These are phyloP conservation scores for Eucalyptus paniculata DNA, from an alignment of 345 rosid species.

Conservation along the genomic window DNA sequence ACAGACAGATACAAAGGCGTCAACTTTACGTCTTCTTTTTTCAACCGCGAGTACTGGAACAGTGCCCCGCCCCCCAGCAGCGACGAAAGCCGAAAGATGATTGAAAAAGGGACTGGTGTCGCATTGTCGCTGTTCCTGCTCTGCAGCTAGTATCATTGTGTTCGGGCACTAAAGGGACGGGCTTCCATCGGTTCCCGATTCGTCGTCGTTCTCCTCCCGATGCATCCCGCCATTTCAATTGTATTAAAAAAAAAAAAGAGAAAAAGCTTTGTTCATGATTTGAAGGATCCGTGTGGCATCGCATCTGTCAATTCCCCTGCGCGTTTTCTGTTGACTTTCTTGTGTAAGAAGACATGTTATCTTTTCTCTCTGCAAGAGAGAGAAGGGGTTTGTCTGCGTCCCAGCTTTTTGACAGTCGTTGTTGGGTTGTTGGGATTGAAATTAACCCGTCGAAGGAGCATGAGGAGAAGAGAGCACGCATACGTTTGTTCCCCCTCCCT, in stretches of 20 bases:
- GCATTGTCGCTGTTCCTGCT: not conserved
- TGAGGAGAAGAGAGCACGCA: not conserved
- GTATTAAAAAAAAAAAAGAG: no score
- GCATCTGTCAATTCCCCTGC: not conserved
- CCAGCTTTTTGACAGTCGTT: not conserved
- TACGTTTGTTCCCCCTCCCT: not conserved
- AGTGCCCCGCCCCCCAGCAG: not conserved
- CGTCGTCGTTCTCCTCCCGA: not conserved
- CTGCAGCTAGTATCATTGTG: not conserved
- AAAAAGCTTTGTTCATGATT: not conserved
- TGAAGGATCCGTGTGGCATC: not conserved
- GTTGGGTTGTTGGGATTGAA: not conserved
- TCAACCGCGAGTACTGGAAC: not conserved
- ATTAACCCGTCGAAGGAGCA: not conserved
- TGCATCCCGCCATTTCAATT: not conserved
- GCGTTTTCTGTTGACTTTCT: not conserved
- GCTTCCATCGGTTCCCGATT: not conserved
- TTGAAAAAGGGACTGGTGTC: not conserved
- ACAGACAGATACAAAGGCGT: conserved; percentile 32
- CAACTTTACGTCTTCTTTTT: conserved; percentile 57
- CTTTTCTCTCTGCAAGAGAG: not conserved
- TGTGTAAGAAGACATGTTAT: not conserved
- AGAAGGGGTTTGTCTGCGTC: not conserved
- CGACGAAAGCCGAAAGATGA: not conserved
- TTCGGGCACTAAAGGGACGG: not conserved